Evolutionary conservation across 306 rosid genomes (phyloP).

Genomic region (Quercus rubra): DNA sequence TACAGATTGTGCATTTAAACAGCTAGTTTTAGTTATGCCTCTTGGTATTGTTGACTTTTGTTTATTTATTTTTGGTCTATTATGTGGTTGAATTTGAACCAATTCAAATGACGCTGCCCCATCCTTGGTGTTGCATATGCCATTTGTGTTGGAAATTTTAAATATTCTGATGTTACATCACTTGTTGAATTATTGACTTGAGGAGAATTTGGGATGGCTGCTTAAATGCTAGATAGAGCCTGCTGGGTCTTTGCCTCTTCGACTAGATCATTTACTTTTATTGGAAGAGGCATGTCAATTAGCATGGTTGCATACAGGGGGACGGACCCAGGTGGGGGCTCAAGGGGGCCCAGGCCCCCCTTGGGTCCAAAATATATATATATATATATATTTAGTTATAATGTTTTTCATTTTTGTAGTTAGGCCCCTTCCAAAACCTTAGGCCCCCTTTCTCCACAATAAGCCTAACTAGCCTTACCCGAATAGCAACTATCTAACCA

Average conservation of each 20-base stretch:
- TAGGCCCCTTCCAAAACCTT: no score
- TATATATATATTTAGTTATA: no score
- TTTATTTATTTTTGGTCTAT: constrained; percentile 6
- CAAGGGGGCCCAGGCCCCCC: no score
- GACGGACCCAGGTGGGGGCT: no score
- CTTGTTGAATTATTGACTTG: background rate
- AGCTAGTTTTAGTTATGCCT: background rate
- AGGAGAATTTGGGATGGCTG: background rate
- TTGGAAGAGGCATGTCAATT: constrained; percentile 3
- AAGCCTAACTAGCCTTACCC: no score
- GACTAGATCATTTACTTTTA: background rate
- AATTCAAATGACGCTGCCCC: background rate
- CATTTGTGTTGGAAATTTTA: background rate
- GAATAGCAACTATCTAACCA: no score
- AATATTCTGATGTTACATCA: background rate
- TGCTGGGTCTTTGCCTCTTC: background rate
- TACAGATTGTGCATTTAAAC: background rate
- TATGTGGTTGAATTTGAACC: background rate
- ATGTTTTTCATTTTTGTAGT: no score
- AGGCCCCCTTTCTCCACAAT: no score
- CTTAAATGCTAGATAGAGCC: background rate
- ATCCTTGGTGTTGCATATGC: background rate
- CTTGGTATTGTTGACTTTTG: constrained; percentile 1
- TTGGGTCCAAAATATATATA: no score
- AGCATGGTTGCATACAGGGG: background rate